A percentile compares a stretch with the other conserved stretches of the same genome.
Conservation (phyloP, 2,329 filamentous ascomycete genomes). For the Colletotrichum endophyticum region DNA sequence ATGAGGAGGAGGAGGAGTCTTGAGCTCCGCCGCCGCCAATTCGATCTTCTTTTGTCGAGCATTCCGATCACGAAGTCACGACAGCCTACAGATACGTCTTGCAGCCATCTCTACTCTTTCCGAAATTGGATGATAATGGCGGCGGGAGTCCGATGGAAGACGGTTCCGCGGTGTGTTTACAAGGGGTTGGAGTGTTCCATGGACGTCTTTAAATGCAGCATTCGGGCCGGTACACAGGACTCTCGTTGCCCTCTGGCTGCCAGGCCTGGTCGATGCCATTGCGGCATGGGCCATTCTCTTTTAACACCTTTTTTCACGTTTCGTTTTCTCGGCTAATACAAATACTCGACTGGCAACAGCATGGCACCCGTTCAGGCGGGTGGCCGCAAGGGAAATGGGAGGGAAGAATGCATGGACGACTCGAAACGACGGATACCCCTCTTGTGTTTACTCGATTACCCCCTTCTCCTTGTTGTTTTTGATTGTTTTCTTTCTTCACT, state of each 20-base stretch:
- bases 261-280: neutral
- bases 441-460: slow-evolving; percentile 25
- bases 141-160: slow-evolving; percentile 11
- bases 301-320: slow-evolving; percentile 23
- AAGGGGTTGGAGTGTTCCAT: slow-evolving; percentile 6
- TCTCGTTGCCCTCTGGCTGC: slow-evolving; percentile 19
- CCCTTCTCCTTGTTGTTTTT: slow-evolving; percentile 19
- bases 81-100: slow-evolving; percentile 24
- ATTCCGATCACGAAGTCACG: slow-evolving; percentile 39
- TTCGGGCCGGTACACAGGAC: slow-evolving; percentile 21
- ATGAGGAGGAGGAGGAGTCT: slow-evolving; percentile 46
- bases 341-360: slow-evolving; percentile 44
- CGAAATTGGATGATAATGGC: slow-evolving; percentile 10
- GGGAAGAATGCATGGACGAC: slow-evolving; percentile 50
- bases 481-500: slow-evolving; percentile 12
- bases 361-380: slow-evolving; percentile 31
- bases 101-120: slow-evolving; percentile 9
- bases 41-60: slow-evolving; percentile 31
- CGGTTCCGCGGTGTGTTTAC: slow-evolving; percentile 1
- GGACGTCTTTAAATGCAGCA: slow-evolving; percentile 6
- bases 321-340: slow-evolving; percentile 33
- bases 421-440: slow-evolving; percentile 50
- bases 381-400: slow-evolving; percentile 29
- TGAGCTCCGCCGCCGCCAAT: slow-evolving; percentile 19
- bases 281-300: neutral